Evolutionary conservation across 1,284 basidiomycete genomes (phyloP), one percentile per base, ranked within the genome.

Genomic region (Dichomitus squalens): DNA sequence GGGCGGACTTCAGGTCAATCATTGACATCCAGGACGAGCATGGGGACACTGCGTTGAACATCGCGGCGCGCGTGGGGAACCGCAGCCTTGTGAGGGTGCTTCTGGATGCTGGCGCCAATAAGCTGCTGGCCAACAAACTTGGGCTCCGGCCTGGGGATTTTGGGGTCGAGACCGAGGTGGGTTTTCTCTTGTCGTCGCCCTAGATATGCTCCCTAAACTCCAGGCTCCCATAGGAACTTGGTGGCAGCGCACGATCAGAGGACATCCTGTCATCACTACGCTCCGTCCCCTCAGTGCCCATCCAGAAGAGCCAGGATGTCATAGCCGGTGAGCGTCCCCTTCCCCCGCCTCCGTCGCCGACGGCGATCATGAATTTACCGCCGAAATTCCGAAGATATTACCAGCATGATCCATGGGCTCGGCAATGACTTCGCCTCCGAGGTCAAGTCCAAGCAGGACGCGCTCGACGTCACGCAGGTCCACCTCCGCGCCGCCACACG

Each of bases 1-100:
- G 80, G 11, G 87, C 86, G 1, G 87, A 90, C 55, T 92, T 96
- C 69, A 82, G 83, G 67, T 87, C 84, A 8, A 75, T 98, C 38
- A 86, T 99, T 14, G 94, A 99, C 73, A 79, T 97, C 38, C 94
- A 96, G 74, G 97, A 99, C 72, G 88, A 94, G 63, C 90, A 98
- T 72, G 97, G 97, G 0, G 97, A 99, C 71, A 98, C 97, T 0
- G 93, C 95, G 4, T 74, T 99, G 64, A 97, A 96, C 73, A 93
- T 98, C 64, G 94, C 96, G 12, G 96, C 97, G 0, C 79, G 97
- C 50, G 89, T 98, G 0, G 97, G 97, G 2, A 98, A 96, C 73
- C 83, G 90, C 59, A 88, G 90, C 63, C 76, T 99, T 61, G 94
- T 98, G 18, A 81, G 90, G 65, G 90, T 94, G 23, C 75, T 99